These are phyloP conservation scores for Pyrenophora seminiperda DNA, from an alignment of 2,329 filamentous ascomycete species.

Conservation along the genomic window DNA sequence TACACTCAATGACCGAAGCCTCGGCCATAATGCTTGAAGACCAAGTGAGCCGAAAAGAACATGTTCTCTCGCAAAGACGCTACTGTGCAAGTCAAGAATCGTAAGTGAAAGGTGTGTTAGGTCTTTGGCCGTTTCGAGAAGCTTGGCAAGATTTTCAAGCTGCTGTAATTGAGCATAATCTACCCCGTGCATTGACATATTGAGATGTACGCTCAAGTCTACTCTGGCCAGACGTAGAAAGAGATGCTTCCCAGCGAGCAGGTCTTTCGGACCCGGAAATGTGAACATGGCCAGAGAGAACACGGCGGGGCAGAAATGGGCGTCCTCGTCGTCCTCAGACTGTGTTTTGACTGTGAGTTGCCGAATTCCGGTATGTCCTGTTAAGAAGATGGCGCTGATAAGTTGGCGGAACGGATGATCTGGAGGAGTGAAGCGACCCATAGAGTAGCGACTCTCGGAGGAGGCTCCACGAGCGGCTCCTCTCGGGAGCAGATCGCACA, in stretches of 20 bases:
- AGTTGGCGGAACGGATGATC: slow-evolving; percentile 37
- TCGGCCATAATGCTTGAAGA: slow-evolving; percentile 28
- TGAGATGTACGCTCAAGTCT: slow-evolving; percentile 21
- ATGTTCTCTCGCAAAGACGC: neutral
- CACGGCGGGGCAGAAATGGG: slow-evolving; percentile 7
- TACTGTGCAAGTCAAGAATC: slow-evolving; percentile 17
- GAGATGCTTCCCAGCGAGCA: slow-evolving; percentile 27
- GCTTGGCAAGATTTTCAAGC: slow-evolving; percentile 23
- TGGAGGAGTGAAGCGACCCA: neutral
- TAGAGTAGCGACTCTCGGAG: too few species aligned
- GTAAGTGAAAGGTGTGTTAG: slow-evolving; percentile 27
- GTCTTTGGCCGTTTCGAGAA: slow-evolving; percentile 23
- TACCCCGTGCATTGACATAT: neutral
- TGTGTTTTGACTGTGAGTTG: slow-evolving; percentile 22
- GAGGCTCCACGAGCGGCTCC: neutral
- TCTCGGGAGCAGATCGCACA: slow-evolving; percentile 31
- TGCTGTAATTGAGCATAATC: neutral
- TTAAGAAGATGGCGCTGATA: slow-evolving; percentile 30
- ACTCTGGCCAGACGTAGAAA: slow-evolving; percentile 30
- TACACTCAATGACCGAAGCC: slow-evolving; percentile 28
- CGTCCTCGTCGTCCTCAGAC: neutral
- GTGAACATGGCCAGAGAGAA: slow-evolving; percentile 29
- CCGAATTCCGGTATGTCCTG: slow-evolving; percentile 29
- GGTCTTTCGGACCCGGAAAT: slow-evolving; percentile 17
- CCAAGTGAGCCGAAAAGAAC: slow-evolving; percentile 21